These are phyloP conservation scores for Alternaria sp. DNA, from an alignment of 2,329 filamentous ascomycete species.

Conservation along the genomic window DNA sequence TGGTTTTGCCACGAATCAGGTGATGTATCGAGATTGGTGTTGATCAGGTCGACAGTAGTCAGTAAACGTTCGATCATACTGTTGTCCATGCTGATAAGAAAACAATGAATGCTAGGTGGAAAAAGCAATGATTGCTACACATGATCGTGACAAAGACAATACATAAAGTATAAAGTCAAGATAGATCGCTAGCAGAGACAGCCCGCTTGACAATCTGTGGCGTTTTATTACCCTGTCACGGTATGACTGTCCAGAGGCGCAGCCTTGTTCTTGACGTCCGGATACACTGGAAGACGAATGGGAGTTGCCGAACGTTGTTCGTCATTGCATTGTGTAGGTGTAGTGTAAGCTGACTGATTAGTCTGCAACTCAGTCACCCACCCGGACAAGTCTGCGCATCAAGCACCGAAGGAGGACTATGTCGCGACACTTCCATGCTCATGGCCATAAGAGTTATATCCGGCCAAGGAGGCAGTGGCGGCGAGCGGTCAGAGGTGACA, in stretches of 20 bases:
- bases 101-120: neutral
- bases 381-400: neutral
- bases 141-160: neutral
- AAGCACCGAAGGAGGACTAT: neutral
- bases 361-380: neutral
- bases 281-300: neutral
- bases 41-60: conserved; percentile 41
- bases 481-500: neutral
- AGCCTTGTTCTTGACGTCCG: neutral
- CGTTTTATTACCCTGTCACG: neutral
- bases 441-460: neutral
- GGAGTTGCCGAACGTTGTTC: neutral
- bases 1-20: conserved; percentile 42
- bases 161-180: neutral
- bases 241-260: neutral
- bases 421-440: neutral
- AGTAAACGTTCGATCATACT: conserved; percentile 18
- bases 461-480: neutral
- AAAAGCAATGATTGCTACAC: neutral
- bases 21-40: conserved; percentile 38
- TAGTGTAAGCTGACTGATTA: neutral
- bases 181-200: neutral
- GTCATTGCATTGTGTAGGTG: neutral
- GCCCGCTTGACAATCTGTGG: neutral
- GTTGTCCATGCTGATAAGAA: conserved; percentile 20